These are phyloP conservation scores for Trypanosoma mega DNA, from an alignment of 208 protist species.

Conservation along the genomic window DNA sequence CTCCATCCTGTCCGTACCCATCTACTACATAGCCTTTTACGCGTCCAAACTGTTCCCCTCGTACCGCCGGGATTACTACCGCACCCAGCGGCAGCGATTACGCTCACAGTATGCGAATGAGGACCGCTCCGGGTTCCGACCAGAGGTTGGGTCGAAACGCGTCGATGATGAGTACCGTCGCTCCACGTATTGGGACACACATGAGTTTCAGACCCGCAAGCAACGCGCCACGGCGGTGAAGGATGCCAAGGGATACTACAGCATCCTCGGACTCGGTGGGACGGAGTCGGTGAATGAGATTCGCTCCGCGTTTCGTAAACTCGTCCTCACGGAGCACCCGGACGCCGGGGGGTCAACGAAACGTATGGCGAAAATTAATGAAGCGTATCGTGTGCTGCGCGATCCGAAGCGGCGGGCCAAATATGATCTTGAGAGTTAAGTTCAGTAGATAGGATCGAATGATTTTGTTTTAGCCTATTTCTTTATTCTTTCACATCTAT, in stretches of 20 bases:
- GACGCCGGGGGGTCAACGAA: conserved; percentile 78
- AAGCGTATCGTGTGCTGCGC: conserved; percentile 97
- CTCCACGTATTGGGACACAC: conserved; percentile 84
- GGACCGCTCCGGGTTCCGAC: conserved; percentile 55
- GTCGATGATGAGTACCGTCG: conserved; percentile 67
- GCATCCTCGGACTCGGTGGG: conserved; percentile 50
- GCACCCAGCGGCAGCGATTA: conserved; percentile 39
- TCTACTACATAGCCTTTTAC: conserved; percentile 81
- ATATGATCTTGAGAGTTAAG: conserved; percentile 86
- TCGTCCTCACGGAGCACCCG: conserved; percentile 79
- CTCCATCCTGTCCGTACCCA: conserved; percentile 30
- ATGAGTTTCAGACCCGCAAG: conserved; percentile 51
- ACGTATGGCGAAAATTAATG: conserved; percentile 73
- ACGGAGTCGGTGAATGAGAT: conserved; percentile 90
- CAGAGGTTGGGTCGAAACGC: conserved; percentile 45
- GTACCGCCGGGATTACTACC: conserved; percentile 52
- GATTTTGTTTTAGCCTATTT: not conserved
- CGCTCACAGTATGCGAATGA: conserved; percentile 30
- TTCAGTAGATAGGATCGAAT: not conserved
- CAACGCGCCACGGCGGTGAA: not conserved
- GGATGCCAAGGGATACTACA: conserved; percentile 78
- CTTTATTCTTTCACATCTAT: too few relatives aligned
- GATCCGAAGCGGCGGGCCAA: conserved; percentile 92
- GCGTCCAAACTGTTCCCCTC: conserved; percentile 49
- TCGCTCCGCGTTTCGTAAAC: conserved; percentile 75